These are phyloP conservation scores for Hypoxylon sp. DNA, from an alignment of 2,329 filamentous ascomycete species.

Conservation along the genomic window DNA sequence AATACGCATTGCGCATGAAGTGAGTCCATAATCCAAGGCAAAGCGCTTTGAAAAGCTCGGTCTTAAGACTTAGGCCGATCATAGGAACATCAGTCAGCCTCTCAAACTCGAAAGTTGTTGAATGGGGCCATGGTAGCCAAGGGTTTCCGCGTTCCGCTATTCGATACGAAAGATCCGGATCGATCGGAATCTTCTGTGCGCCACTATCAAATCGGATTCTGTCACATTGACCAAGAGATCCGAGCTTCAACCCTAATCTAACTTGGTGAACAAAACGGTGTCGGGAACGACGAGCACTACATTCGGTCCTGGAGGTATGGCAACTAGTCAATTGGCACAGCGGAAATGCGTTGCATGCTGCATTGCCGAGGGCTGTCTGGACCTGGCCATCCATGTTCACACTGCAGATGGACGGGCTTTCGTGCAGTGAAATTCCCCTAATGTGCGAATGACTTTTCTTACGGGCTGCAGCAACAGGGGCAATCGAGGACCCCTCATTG, in stretches of 20 bases:
- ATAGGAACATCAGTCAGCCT: conserved; percentile 41
- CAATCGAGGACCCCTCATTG: conserved; percentile 39
- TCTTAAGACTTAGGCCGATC: conserved; percentile 38
- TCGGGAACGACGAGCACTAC: conserved; percentile 24
- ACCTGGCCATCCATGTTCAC: conserved; percentile 44
- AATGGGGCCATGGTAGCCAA: conserved; percentile 29
- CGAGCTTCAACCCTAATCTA: conserved; percentile 39
- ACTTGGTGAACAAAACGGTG: conserved; percentile 26
- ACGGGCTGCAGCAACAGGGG: conserved; percentile 41
- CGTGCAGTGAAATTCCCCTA: conserved; percentile 48
- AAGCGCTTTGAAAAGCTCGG: conserved; percentile 26
- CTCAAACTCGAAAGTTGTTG: conserved; percentile 24
- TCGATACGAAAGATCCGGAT: conserved; percentile 44
- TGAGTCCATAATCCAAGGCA: conserved; percentile 8
- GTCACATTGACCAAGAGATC: conserved; percentile 38
- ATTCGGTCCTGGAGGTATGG: conserved; percentile 13
- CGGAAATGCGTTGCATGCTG: conserved; percentile 43
- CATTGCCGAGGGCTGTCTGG: conserved; percentile 42
- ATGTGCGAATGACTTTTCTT: conserved; percentile 45
- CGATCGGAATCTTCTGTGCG: conserved; percentile 46
- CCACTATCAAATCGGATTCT: conserved; percentile 39
- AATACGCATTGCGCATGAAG: conserved; percentile 30
- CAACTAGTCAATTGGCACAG: conserved; percentile 29
- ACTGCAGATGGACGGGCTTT: conserved; percentile 40
- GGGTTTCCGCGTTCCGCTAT: conserved; percentile 32